Evolutionary conservation across 1,284 basidiomycete genomes (phyloP).

Genomic region (Puccinia horiana): DNA sequence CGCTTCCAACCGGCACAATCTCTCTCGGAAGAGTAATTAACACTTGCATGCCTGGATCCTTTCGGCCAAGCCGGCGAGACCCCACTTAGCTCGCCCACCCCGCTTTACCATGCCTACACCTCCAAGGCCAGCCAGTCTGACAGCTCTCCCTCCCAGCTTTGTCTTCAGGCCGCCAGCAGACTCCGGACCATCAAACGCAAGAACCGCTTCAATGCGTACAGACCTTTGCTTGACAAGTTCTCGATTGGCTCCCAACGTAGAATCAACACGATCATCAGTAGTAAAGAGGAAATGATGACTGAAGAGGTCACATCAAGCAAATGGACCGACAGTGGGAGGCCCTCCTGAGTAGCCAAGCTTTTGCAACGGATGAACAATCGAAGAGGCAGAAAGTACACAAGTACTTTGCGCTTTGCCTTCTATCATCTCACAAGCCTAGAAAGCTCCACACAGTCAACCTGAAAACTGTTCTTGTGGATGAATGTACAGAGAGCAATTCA

Average conservation of each 20-base stretch:
- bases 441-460: not conserved
- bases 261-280: not conserved
- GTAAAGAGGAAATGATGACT: not conserved
- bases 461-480: not conserved
- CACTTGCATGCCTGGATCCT: not conserved
- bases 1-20: not conserved
- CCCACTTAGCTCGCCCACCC: slow-evolving; percentile 34
- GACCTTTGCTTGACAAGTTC: slow-evolving; percentile 27
- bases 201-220: slow-evolving; percentile 2
- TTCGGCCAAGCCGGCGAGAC: not conserved
- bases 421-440: not conserved
- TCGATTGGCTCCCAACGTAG: slow-evolving; percentile 6
- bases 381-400: slow-evolving; percentile 26
- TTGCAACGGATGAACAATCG: slow-evolving; percentile 28
- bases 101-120: not conserved
- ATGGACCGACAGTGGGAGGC: slow-evolving; percentile 21
- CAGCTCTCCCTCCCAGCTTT: slow-evolving; percentile 18
- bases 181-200: slow-evolving; percentile 9
- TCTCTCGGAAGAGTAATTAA: not conserved
- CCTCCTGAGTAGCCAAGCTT: slow-evolving; percentile 21
- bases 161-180: slow-evolving; percentile 29
- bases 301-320: slow-evolving; percentile 37
- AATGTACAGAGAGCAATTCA: not conserved
- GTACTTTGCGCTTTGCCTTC: not conserved
- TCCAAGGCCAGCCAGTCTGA: not conserved